phyloP scores from a whole-genome alignment of 768 basidiomycete species.

The Pulveroboletus sp. region DNA sequence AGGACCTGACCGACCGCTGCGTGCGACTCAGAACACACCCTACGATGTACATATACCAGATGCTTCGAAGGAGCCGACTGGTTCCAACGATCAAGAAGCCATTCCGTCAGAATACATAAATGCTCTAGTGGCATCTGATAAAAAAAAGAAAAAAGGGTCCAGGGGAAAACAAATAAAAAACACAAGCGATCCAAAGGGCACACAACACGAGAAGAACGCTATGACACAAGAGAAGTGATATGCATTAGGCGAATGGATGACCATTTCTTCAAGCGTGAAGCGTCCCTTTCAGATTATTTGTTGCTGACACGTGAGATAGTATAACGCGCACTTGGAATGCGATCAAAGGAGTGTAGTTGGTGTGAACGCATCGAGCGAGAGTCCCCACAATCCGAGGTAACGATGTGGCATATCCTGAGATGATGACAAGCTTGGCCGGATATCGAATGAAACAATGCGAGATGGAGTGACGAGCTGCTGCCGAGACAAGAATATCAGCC shows the following conservation, averaged over 20 bases:
- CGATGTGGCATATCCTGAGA: neutral
- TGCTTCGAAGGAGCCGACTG: too few relatives aligned
- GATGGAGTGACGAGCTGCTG: neutral
- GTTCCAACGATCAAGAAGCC: too few relatives aligned
- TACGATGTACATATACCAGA: too few relatives aligned
- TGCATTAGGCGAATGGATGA: neutral
- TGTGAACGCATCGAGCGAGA: neutral
- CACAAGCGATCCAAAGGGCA: neutral
- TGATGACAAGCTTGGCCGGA: neutral
- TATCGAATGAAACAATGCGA: slow-evolving; percentile 7
- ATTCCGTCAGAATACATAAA: neutral
- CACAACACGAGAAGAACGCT: neutral
- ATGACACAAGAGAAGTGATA: neutral
- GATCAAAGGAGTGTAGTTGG: neutral
- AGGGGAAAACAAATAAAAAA: neutral
- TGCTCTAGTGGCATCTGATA: neutral
- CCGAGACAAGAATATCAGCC: neutral
- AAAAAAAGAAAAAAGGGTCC: neutral
- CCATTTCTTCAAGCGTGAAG: neutral
- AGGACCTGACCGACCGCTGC: too few relatives aligned
- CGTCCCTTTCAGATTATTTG: slow-evolving; percentile 10
- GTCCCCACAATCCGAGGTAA: neutral
- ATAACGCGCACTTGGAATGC: neutral
- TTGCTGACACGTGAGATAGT: slow-evolving; percentile 5
- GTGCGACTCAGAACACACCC: too few relatives aligned